These are phyloP conservation scores for Actinomortierella wolfii DNA, from an alignment of 371 early-diverging fungal genomes.

Conservation along the genomic window DNA sequence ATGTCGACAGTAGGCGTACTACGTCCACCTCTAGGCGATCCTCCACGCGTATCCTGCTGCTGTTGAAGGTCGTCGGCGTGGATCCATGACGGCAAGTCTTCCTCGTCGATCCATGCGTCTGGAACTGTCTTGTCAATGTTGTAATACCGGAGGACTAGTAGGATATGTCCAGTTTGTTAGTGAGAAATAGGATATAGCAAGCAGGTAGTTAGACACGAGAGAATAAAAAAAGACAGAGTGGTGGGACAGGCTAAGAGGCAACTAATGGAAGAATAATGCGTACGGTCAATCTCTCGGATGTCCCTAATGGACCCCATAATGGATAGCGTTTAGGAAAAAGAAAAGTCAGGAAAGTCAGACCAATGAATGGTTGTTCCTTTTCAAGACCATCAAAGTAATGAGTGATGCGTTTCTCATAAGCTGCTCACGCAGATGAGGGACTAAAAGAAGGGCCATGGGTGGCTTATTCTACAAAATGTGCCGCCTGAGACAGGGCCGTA, in stretches of 20 bases:
- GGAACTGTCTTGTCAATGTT: constrained; percentile 42
- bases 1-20: constrained; percentile 11
- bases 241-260: background rate
- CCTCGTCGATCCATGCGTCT: constrained; percentile 42
- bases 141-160: constrained; percentile 34
- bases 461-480: no score
- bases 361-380: no score
- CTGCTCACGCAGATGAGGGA: no score
- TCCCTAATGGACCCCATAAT: constrained; percentile 14
- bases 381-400: no score
- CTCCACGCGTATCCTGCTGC: constrained; percentile 23
- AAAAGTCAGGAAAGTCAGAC: no score
- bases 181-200: background rate
- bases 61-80: constrained; percentile 31
- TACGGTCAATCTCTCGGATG: constrained; percentile 45
- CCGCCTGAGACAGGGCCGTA: no score
- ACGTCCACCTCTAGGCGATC: constrained; percentile 23
- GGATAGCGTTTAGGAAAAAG: no score
- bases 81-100: constrained; percentile 46
- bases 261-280: background rate
- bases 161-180: background rate
- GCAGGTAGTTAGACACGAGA: background rate
- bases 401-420: no score
- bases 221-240: background rate
- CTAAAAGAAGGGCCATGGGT: no score